phyloP scores from a whole-genome alignment of 2,329 filamentous ascomycete genomes.

The Fusarium nurragi region DNA sequence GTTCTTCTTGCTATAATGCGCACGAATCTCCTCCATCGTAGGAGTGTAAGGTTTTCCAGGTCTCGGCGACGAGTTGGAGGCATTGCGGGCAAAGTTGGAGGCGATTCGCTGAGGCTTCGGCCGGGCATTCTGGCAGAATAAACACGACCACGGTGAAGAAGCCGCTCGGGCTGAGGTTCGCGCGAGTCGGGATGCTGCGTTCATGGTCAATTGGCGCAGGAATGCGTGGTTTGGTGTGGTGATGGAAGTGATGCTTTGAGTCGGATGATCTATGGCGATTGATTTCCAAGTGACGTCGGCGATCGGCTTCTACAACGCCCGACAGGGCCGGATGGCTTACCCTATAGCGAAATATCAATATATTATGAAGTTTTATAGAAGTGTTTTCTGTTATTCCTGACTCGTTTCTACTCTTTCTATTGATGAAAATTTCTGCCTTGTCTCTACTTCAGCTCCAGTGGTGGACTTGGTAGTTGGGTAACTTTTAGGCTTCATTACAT shows the following conservation, averaged over 20 bases:
- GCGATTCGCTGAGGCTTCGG: constrained; percentile 41
- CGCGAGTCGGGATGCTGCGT: constrained; percentile 50
- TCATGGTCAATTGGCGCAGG: constrained; percentile 50
- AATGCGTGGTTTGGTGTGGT: constrained; percentile 7
- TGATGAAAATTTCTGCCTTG: too few species aligned
- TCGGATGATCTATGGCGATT: constrained; percentile 43
- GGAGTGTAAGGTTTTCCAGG: constrained; percentile 42
- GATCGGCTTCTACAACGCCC: constrained; percentile 36
- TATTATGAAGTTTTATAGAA: neutral
- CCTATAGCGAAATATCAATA: neutral
- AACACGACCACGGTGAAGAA: constrained; percentile 50
- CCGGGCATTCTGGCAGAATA: constrained; percentile 50
- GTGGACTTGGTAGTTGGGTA: too few species aligned
- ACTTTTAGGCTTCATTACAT: too few species aligned
- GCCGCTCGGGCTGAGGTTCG: constrained; percentile 45
- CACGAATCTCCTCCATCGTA: constrained; percentile 70
- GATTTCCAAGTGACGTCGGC: constrained; percentile 43
- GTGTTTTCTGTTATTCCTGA: neutral
- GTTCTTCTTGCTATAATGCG: constrained; percentile 74
- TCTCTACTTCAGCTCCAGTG: too few species aligned
- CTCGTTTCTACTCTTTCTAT: neutral
- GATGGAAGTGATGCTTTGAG: constrained; percentile 26
- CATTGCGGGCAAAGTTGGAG: constrained; percentile 45
- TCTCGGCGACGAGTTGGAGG: constrained; percentile 46
- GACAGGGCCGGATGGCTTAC: constrained; percentile 1